Percentiles rank a stretch among this genome's conserved stretches.
phyloP scores from a whole-genome alignment of 164 flowering plant species.

The Umbilicus rupestris region DNA sequence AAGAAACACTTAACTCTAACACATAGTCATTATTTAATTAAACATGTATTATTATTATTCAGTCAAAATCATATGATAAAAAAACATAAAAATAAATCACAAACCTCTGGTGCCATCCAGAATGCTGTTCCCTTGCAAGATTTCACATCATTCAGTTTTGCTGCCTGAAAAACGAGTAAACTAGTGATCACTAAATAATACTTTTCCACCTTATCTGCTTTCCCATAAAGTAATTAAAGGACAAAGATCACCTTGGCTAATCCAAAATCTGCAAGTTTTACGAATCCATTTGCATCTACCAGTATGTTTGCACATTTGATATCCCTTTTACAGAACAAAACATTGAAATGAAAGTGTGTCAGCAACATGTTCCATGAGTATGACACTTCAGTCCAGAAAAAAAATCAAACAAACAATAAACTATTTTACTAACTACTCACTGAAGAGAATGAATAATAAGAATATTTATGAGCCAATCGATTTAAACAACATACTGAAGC shows the following conservation, averaged over 20 bases:
- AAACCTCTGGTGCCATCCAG: constrained; percentile 99
- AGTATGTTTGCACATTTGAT: constrained; percentile 98
- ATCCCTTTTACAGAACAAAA: constrained; percentile 42
- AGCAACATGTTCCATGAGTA: neutral
- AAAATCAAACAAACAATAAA: neutral
- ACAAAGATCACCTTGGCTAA: constrained; percentile 71
- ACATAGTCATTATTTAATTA: neutral
- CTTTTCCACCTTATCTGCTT: neutral
- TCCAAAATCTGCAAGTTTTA: constrained; percentile 98
- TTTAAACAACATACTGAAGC: no score
- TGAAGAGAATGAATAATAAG: neutral
- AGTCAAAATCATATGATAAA: neutral
- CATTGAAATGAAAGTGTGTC: neutral
- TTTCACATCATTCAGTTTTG: constrained; percentile 68
- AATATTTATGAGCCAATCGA: no score
- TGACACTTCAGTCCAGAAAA: neutral
- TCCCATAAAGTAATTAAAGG: neutral
- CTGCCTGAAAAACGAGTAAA: constrained; percentile 39
- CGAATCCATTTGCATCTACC: constrained; percentile 75
- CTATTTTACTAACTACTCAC: neutral
- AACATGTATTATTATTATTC: neutral
- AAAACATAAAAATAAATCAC: constrained; percentile 3
- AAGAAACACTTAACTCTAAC: neutral
- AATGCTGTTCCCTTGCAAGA: constrained; percentile 92
- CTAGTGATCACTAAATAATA: constrained; percentile 8